Conservation (phyloP, 139 green algal genomes). For the Chlorella sorokiniana region DNA sequence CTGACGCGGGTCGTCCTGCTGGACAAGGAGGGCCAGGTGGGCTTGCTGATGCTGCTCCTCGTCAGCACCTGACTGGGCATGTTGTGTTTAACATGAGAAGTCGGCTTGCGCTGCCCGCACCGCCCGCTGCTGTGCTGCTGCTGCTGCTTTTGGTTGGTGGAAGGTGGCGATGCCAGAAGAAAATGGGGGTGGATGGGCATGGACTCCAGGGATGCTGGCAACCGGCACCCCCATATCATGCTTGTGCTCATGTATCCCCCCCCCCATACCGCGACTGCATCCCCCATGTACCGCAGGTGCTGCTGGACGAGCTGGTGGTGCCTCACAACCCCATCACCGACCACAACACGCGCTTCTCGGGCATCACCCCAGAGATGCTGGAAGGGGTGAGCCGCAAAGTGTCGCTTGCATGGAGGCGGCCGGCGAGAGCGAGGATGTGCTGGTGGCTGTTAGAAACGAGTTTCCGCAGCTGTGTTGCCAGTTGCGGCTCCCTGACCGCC, state of each 20-base stretch:
- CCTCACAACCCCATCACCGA: conserved; percentile 82
- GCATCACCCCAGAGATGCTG: conserved; percentile 84
- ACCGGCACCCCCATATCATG: not conserved
- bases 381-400: conserved; percentile 47
- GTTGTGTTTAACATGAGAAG: no score
- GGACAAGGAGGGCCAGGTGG: conserved; percentile 35
- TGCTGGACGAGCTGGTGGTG: conserved; percentile 86
- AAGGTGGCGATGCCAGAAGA: no score
- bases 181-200: no score
- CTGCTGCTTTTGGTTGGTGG: not conserved
- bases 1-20: conserved; percentile 75
- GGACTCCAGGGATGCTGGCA: no score
- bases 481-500: no score
- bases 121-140: no score
- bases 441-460: no score
- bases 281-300: conserved; percentile 44
- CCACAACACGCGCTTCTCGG: conserved; percentile 84
- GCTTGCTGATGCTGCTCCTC: not conserved
- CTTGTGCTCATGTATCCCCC: not conserved
- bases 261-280: no score
- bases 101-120: no score
- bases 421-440: not conserved
- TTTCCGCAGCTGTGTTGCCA: no score
- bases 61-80: no score
- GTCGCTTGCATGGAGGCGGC: no score